Base-by-base conservation (phyloP, 2,329 filamentous ascomycete genomes). In the Diaporthe amygdali region DNA sequence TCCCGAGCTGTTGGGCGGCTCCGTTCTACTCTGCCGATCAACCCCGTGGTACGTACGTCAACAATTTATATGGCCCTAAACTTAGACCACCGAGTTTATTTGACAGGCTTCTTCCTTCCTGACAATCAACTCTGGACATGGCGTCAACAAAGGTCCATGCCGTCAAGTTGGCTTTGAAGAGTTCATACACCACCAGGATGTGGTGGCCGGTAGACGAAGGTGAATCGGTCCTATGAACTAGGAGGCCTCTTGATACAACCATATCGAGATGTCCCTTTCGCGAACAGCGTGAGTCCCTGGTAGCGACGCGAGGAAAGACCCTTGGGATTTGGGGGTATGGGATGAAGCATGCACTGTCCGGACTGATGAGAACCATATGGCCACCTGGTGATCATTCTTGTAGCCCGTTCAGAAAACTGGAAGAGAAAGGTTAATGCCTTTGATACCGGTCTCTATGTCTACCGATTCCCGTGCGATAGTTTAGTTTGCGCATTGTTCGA, bases 1-100 rank as follows among this genome's bases (percentile, higher is more conserved):
- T 52, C 52, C 30, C 51, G 39, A 27, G 59, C 44, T 44, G 30
- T 9, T 64, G 44, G 59, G 44, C 30, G 59, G 44, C 59, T 37
- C 59, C 59, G 25, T 64, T 51, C 56, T 47, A 37, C 30, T 20
- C 30, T 47, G 59, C 59, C 32, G 59, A 46, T 64, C 59, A 64
- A 25, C 59, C 59, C 44, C 34, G 44, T 34, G 20, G 44, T 47
- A 46, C 3, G 14, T 46, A 64, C 44, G 59, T 37, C 59, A 49
- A 49, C n/a, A 49, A n/a, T 64, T 49, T 15, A 25, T 64, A n/a
- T 64, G 44, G 55, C 32, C 44, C 59, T 49, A 49, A 64, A 37
- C 7, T 64, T 61, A 64, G 44, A 49, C 2, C n/a, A 27, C 8
- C 9, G 32, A 47, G 22, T 49, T 25, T 37, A 10, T 4, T 34